Conservation (phyloP, 169 alveolate genomes). For the Eimeria necatrix region DNA sequence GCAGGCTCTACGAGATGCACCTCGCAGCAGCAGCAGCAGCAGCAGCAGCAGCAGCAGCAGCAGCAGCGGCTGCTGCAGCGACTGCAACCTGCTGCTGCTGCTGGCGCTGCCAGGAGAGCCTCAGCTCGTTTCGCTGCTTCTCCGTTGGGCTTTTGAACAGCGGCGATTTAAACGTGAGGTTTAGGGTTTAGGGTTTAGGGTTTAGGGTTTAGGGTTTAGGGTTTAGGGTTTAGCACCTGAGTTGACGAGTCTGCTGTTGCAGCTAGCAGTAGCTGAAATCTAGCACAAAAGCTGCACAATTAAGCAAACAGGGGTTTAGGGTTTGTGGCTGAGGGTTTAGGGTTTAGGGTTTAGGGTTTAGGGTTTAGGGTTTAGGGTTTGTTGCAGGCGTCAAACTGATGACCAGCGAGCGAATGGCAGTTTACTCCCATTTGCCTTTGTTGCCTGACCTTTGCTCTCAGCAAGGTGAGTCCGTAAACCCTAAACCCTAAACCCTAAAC, state of each 20-base stretch:
- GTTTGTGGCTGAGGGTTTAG: background rate
- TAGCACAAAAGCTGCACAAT: background rate
- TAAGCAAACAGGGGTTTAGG: background rate
- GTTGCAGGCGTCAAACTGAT: conserved; percentile 68
- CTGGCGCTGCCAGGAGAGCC: conserved; percentile 52
- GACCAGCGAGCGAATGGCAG: conserved; percentile 62
- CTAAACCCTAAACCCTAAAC: conserved; percentile 38
- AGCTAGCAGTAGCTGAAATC: background rate
- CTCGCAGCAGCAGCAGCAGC: background rate
- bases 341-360: conserved; percentile 37
- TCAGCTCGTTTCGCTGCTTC: conserved; percentile 49
- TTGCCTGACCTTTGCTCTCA: conserved; percentile 57
- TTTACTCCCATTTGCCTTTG: conserved; percentile 48
- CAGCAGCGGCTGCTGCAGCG: conserved; percentile 6
- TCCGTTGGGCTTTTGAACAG: conserved; percentile 72
- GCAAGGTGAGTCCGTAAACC: conserved; percentile 25
- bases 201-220: conserved; percentile 50
- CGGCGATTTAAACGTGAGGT: conserved; percentile 9
- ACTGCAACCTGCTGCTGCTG: conserved; percentile 60
- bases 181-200: conserved; percentile 41
- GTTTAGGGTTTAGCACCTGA: conserved; percentile 10
- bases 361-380: conserved; percentile 58
- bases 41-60: background rate
- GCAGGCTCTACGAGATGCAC: conserved; percentile 17
- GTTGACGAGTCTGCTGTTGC: background rate